Base-by-base conservation (phyloP, 805 yeast species). In the Diddensiella caesifluorescens region DNA sequence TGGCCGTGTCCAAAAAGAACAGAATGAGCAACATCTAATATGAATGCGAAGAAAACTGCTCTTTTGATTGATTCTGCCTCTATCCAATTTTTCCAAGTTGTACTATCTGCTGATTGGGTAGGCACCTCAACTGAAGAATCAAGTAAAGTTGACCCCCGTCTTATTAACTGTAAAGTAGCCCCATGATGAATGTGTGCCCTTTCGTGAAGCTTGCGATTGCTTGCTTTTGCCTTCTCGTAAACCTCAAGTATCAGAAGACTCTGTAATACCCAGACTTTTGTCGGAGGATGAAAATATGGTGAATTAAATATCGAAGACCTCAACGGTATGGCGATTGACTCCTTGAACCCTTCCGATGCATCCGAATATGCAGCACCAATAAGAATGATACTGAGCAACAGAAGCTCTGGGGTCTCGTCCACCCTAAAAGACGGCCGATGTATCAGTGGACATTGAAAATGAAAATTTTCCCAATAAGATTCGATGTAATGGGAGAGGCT, bases 171-270 rank as follows among this genome's bases (percentile, higher is more conserved):
- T 25, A 85, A 79, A 0, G 88, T 78, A 0, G 95, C 81, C 3
- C 92, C 95, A 60, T 86, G 95, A 56, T 87, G 95, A 19, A 86
- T 65, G 59, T 82, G 89, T 0, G 86, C 83, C 36, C 95, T 62
- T 62, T 86, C 95, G 57, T 86, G 95, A 51, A 83, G 61, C 29
- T 64, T 63, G 52, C 95, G 65, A 37, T 75, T 72, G 35, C 75
- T 72, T 0, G 86, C 68, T 48, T 80, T 77, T 47, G 80, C 73
- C 62, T 86, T 83, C 57, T 86, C 95, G 55, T 77, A 80, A 63
- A 79, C 77, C 55, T 86, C 95, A 15, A 86, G 59, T 48, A 86
- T 57, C 44, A 82, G 61, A 46, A 86, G 67, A 52, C 84, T 70
- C 58, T 87, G 95, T 36, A 87, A 68, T 7, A 86, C 73, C 80